These are phyloP conservation scores for Eucalyptus regnans DNA, from an alignment of 345 rosid genomes.

Conservation along the genomic window DNA sequence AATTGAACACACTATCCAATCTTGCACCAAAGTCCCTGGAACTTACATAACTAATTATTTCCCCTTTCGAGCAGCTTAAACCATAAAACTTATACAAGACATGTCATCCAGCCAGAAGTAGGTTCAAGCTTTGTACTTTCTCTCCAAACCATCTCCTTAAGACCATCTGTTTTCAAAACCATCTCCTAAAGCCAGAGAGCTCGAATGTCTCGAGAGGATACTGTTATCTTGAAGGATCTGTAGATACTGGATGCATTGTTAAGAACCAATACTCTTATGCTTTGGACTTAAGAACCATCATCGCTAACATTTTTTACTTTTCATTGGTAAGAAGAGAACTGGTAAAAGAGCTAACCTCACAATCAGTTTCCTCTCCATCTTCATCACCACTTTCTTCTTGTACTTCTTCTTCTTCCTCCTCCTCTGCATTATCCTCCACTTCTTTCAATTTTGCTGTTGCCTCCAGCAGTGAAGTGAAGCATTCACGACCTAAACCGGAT, in stretches of 20 bases:
- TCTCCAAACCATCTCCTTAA: background rate
- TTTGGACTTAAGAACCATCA: background rate
- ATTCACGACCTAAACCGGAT: slow-evolving; percentile 25
- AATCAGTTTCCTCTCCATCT: slow-evolving; percentile 24
- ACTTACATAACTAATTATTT: background rate
- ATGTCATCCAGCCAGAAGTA: background rate
- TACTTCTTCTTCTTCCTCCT: slow-evolving; percentile 36
- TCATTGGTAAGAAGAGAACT: background rate
- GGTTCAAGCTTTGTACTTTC: background rate
- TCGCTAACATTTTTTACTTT: background rate
- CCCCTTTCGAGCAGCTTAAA: background rate
- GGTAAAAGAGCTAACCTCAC: slow-evolving; percentile 28
- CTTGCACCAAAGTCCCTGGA: background rate
- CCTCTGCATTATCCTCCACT: slow-evolving; percentile 31
- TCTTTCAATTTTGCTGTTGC: slow-evolving; percentile 40
- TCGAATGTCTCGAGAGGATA: background rate
- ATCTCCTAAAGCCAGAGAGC: background rate
- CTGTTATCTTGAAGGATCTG: background rate
- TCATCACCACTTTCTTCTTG: slow-evolving; percentile 20
- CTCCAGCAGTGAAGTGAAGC: slow-evolving; percentile 53
- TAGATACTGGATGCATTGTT: background rate
- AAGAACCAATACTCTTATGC: background rate
- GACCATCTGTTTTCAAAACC: background rate
- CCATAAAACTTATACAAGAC: background rate
- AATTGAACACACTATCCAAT: background rate